Evolutionary conservation across 2,329 filamentous ascomycete species (phyloP).

Genomic region (Aspergillus oerlinghausenensis): DNA sequence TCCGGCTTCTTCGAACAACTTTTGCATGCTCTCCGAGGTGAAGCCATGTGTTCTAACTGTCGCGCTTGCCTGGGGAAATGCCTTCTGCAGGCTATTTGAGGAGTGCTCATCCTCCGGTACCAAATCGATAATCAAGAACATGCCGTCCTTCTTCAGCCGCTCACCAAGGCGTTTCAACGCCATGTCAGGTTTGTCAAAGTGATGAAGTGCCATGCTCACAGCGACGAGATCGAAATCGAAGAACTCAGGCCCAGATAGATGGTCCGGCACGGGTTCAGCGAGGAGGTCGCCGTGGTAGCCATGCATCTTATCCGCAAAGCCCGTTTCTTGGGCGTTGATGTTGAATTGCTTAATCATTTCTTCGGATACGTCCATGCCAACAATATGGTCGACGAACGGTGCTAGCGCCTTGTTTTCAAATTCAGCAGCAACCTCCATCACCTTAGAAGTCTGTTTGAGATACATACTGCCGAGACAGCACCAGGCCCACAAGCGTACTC

Average conservation of each 20-base stretch:
- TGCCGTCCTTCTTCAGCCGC: conserved; percentile 61
- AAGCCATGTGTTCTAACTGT: conserved; percentile 67
- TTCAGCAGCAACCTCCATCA: conserved; percentile 1
- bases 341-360: conserved; percentile 69
- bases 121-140: conserved; percentile 65
- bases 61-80: conserved; percentile 35
- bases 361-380: conserved; percentile 67
- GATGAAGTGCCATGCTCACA: conserved; percentile 62
- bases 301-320: conserved; percentile 51
- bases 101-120: conserved; percentile 46
- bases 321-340: conserved; percentile 48
- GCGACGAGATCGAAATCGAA: conserved; percentile 64
- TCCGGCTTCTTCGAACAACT: conserved; percentile 62
- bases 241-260: conserved; percentile 59
- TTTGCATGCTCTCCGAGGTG: conserved; percentile 52
- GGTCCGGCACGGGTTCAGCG: conserved; percentile 46
- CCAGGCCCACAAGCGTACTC: conserved; percentile 77
- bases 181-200: conserved; percentile 61
- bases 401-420: conserved; percentile 45
- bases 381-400: conserved; percentile 57
- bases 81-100: conserved; percentile 12
- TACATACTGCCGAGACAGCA: conserved; percentile 57
- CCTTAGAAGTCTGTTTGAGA: neutral
- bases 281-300: conserved; percentile 58
- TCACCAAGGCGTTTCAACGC: conserved; percentile 56